These are phyloP conservation scores for Fraxinus dipetala DNA, from an alignment of 305 asterid genomes.

Conservation along the genomic window DNA sequence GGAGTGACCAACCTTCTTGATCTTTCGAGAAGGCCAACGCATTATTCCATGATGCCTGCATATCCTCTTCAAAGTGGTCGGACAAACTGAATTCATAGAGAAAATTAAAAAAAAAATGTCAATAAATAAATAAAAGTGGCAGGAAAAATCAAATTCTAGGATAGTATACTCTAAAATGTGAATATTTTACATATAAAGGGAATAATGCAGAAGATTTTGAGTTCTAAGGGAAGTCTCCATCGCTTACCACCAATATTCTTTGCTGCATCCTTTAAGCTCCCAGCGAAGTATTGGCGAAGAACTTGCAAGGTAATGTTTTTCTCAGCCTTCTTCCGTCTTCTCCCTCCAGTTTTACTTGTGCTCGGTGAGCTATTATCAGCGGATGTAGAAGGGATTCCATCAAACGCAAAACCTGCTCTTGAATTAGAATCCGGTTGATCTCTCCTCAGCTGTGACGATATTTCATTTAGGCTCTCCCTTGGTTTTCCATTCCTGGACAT, in stretches of 20 bases:
- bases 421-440: slow-evolving; percentile 33
- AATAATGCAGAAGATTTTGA: not conserved
- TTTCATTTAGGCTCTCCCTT: slow-evolving; percentile 6
- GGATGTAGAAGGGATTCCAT: slow-evolving; percentile 33
- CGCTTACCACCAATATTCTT: slow-evolving; percentile 82
- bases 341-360: slow-evolving; percentile 43
- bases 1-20: slow-evolving; percentile 94
- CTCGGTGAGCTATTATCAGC: slow-evolving; percentile 41
- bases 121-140: not conserved
- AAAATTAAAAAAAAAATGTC: not conserved
- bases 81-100: slow-evolving; percentile 62
- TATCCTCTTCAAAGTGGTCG: slow-evolving; percentile 95
- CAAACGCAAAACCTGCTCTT: slow-evolving; percentile 33
- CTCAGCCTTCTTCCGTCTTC: slow-evolving; percentile 68
- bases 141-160: not conserved
- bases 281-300: slow-evolving; percentile 84
- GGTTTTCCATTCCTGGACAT: slow-evolving; percentile 29
- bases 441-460: slow-evolving; percentile 20
- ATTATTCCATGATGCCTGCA: slow-evolving; percentile 89
- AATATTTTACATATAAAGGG: not conserved
- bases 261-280: slow-evolving; percentile 95
- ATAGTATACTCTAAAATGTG: not conserved
- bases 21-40: slow-evolving; percentile 94
- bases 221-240: not conserved
- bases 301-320: slow-evolving; percentile 71